Percentiles rank a stretch among this genome's conserved stretches.
Evolutionary conservation across 371 early-diverging fungal genomes (phyloP).

Genomic region (Massospora cicadina): DNA sequence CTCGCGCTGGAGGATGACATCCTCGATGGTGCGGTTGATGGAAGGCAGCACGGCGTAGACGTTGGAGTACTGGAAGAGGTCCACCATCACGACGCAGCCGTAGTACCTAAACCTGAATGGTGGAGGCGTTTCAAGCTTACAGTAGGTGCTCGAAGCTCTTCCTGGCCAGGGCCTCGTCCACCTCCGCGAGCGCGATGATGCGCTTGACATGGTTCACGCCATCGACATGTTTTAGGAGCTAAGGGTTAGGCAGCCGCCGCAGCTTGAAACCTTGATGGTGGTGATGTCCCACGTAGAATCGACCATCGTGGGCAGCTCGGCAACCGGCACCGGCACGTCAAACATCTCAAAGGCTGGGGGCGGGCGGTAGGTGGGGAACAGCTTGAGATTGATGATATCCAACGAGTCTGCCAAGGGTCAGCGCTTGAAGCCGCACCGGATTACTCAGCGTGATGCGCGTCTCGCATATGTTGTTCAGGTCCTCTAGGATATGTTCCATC

Average conservation of each 20-base stretch:
- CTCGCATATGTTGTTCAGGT: constrained; percentile 68
- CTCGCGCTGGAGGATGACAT: constrained; percentile 37
- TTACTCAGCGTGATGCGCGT: constrained; percentile 73
- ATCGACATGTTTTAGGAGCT: constrained; percentile 40
- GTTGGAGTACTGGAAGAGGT: constrained; percentile 77
- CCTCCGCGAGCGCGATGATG: constrained; percentile 57
- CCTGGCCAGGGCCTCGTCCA: constrained; percentile 45
- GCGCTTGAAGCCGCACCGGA: constrained; percentile 7
- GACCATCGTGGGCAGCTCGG: constrained; percentile 41
- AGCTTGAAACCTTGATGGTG: constrained; percentile 32
- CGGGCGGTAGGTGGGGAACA: constrained; percentile 61
- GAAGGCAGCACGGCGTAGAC: constrained; percentile 50
- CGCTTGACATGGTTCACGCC: constrained; percentile 54
- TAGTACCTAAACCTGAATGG: constrained; percentile 35
- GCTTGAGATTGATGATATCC: constrained; percentile 60
- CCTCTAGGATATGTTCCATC: constrained; percentile 70
- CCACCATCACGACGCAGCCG: constrained; percentile 61
- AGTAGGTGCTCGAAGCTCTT: constrained; percentile 63
- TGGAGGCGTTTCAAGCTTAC: constrained; percentile 22
- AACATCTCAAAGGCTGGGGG: constrained; percentile 58
- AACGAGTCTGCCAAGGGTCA: constrained; percentile 23
- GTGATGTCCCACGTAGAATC: constrained; percentile 73
- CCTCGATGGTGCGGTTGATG: constrained; percentile 37
- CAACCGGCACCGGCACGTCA: constrained; percentile 63
- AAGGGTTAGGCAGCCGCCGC: background rate